Evolutionary conservation across 2,329 filamentous ascomycete species (phyloP), one percentile per base, ranked within the genome.

Genomic region (Fusarium sp.): DNA sequence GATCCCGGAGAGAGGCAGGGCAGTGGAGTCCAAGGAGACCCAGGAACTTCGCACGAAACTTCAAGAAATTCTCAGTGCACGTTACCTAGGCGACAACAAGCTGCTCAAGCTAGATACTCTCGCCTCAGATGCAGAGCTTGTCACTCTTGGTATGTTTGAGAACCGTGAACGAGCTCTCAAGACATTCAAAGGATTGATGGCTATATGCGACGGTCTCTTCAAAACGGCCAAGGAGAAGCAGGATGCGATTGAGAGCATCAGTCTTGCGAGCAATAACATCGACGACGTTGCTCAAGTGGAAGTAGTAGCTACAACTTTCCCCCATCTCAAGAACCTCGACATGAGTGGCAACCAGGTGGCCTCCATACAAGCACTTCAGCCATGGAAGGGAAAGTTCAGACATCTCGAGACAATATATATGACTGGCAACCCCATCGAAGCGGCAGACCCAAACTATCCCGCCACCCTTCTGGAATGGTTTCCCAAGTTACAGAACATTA

Each of bases 101-200:
- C 83, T 98, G 1, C 86, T 98, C 39, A 90, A 97, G 76, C 88
- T 99, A 11, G 94, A 93, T n/a, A 84, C 87, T 2, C 87, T 98
- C 11, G 90, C 88, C 33, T 83, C 87, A 48, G 95, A 98, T 74
- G 82, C 88, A 3, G 88, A 90, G 60, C 86, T 98, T 6, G 84
- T 90, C 55, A 84, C 87, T 42, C 90, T 94, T 79, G 92, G 92
- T 38, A 92, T 95, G 74, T 94, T 97, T 77, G 87, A 89, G 66
- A 88, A 84, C 62, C 88, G 87, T 61, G 89, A 91, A 5, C 90
- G 90, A 2, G 90, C 92, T 45, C 88, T 92, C 68, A 99, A 98
- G 78, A 92, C 97, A 66, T 98, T 98, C 81, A 93, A 92, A 53
- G 95, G 93, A 2, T 85, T 98, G 66, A 97, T 98, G 92, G 90